Percentiles rank a stretch among this genome's conserved stretches.
These are phyloP conservation scores for Oryza longistaminata DNA, from an alignment of 176 grass and related monocot species.

Conservation along the genomic window DNA sequence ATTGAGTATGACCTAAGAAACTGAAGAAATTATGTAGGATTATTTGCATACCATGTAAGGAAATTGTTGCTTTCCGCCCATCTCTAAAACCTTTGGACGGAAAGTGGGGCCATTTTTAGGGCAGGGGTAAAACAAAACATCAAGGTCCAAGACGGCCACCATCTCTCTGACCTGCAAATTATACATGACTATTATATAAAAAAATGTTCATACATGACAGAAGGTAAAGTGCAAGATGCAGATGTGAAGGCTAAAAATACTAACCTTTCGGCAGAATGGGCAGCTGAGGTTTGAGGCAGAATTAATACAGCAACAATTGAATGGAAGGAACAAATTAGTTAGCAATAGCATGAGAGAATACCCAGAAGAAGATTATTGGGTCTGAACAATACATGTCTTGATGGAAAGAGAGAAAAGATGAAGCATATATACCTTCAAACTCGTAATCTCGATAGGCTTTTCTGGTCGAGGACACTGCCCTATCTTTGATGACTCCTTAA, in stretches of 20 bases:
- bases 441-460: constrained; percentile 94
- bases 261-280: constrained; percentile 95
- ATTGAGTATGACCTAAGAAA: not conserved
- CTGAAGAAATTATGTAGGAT: not conserved
- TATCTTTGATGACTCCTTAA: constrained; percentile 87
- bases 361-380: not conserved
- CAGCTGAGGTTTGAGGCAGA: constrained; percentile 57
- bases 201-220: constrained; percentile 1
- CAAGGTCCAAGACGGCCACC: constrained; percentile 76
- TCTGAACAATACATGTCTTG: not conserved
- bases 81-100: constrained; percentile 72
- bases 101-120: constrained; percentile 90
- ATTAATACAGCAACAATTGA: constrained; percentile 16
- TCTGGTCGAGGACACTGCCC: constrained; percentile 65
- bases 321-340: constrained; percentile 27
- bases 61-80: constrained; percentile 96
- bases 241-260: not conserved
- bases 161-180: constrained; percentile 86
- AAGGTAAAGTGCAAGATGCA: constrained; percentile 1
- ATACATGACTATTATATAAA: constrained; percentile 10
- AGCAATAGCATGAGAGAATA: constrained; percentile 13
- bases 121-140: constrained; percentile 91
- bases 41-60: constrained; percentile 80
- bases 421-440: constrained; percentile 69
- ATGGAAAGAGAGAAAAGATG: not conserved